These are phyloP conservation scores for Fusarium torreyae DNA, from an alignment of 2,329 filamentous ascomycete genomes.

Conservation along the genomic window DNA sequence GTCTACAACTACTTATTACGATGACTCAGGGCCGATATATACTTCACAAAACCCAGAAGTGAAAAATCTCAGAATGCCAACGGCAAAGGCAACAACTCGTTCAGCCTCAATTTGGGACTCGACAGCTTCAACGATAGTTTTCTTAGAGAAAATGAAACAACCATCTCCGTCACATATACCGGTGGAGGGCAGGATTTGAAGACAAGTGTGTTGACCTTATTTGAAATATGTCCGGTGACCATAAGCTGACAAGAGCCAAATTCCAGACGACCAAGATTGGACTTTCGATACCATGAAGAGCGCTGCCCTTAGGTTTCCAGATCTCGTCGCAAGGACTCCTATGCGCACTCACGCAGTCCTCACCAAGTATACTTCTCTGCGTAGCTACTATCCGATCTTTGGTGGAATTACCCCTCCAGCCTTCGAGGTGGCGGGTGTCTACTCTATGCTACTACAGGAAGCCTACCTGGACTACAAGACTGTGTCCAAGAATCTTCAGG, in stretches of 20 bases:
- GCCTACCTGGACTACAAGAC: slow-evolving; percentile 27
- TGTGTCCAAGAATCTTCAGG: slow-evolving; percentile 10
- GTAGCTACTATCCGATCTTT: slow-evolving; percentile 2
- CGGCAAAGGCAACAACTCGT: neutral
- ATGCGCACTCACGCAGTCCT: slow-evolving; percentile 25
- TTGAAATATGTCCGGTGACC: too few relatives aligned
- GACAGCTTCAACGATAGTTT: slow-evolving; percentile 9
- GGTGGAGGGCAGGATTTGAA: slow-evolving; percentile 24
- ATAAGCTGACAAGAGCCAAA: neutral
- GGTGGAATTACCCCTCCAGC: neutral
- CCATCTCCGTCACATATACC: slow-evolving; percentile 24
- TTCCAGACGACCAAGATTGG: slow-evolving; percentile 17
- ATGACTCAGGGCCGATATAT: slow-evolving; percentile 2
- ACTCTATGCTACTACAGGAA: slow-evolving; percentile 12
- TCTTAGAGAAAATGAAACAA: slow-evolving; percentile 18
- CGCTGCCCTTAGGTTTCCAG: slow-evolving; percentile 16
- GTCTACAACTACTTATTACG: neutral
- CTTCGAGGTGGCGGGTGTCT: slow-evolving; percentile 12
- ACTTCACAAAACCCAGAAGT: slow-evolving; percentile 7
- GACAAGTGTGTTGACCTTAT: neutral
- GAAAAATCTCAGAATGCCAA: neutral
- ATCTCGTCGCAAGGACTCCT: slow-evolving; percentile 12
- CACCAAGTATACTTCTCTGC: slow-evolving; percentile 24
- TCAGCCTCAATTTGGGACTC: neutral
- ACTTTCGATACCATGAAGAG: slow-evolving; percentile 18